Percentiles rank a stretch among this genome's conserved stretches.
Evolutionary conservation across 2,329 filamentous ascomycete species (phyloP).

Genomic region (Drechslera avenae): DNA sequence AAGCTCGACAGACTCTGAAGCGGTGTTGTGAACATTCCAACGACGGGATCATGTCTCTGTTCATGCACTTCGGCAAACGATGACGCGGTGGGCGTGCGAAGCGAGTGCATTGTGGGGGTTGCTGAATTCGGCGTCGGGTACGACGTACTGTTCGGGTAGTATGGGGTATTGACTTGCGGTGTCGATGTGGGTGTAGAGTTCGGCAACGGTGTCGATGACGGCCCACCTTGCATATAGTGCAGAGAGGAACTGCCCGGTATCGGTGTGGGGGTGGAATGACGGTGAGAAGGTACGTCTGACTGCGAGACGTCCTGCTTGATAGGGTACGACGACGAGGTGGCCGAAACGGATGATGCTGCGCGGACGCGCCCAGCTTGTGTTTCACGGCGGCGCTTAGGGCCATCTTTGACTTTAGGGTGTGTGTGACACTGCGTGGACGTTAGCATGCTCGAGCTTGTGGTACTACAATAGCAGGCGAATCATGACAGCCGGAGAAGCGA

Average conservation of each 20-base stretch:
- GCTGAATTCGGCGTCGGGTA: slow-evolving; percentile 35
- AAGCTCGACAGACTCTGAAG: slow-evolving; percentile 36
- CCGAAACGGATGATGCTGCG: slow-evolving; percentile 43
- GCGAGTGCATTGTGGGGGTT: slow-evolving; percentile 28
- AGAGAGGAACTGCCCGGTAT: slow-evolving; percentile 30
- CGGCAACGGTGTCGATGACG: slow-evolving; percentile 16
- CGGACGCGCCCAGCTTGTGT: slow-evolving; percentile 46
- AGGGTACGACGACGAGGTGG: slow-evolving; percentile 43
- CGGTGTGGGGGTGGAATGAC: slow-evolving; percentile 41
- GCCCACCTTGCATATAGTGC: slow-evolving; percentile 31
- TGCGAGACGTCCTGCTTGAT: slow-evolving; percentile 37
- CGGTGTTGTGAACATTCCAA: slow-evolving; percentile 41
- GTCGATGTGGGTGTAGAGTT: slow-evolving; percentile 29
- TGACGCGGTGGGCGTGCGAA: slow-evolving; percentile 27
- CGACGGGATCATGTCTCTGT: slow-evolving; percentile 30
- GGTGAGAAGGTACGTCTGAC: slow-evolving; percentile 27
- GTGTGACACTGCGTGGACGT: slow-evolving; percentile 47
- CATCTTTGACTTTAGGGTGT: slow-evolving; percentile 52
- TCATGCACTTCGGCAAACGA: slow-evolving; percentile 20
- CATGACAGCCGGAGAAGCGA: slow-evolving; percentile 7
- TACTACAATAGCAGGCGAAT: slow-evolving; percentile 11
- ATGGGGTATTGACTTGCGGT: slow-evolving; percentile 24
- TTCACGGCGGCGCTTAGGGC: slow-evolving; percentile 50
- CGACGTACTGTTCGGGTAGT: slow-evolving; percentile 28
- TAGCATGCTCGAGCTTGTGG: slow-evolving; percentile 28